Evolutionary conservation across 139 green algal genomes (phyloP).

Genomic region (Micractinium sp.): DNA sequence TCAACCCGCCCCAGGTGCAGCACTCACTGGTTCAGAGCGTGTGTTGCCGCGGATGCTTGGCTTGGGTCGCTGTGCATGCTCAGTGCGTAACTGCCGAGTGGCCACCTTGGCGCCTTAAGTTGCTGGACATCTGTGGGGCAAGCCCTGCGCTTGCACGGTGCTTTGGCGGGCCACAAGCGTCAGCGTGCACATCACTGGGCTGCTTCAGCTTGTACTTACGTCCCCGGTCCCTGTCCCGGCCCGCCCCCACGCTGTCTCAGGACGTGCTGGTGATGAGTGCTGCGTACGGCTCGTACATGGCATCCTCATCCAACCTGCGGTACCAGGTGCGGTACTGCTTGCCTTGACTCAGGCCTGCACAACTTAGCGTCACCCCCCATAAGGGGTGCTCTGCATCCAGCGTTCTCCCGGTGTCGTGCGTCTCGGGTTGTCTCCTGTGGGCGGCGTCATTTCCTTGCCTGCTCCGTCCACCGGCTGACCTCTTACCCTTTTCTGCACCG

Average conservation of each 20-base stretch:
- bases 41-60: neutral
- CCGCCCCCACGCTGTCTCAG: constrained; percentile 46
- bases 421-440: neutral
- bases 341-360: too few species aligned
- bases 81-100: too few species aligned
- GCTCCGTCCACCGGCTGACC: neutral
- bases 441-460: neutral
- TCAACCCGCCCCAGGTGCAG: constrained; percentile 63
- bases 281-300: constrained; percentile 97
- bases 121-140: too few species aligned
- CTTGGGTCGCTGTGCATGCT: neutral
- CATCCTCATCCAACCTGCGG: constrained; percentile 89
- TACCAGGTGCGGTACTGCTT: constrained; percentile 46
- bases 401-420: neutral
- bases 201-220: too few species aligned
- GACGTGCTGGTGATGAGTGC: constrained; percentile 80
- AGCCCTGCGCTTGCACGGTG: too few species aligned
- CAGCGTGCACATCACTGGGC: too few species aligned
- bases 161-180: too few species aligned
- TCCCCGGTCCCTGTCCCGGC: too few species aligned
- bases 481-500: neutral
- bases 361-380: too few species aligned
- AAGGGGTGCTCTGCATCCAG: too few species aligned
- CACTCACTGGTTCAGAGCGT: neutral
- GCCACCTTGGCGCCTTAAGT: too few species aligned